A percentile compares a stretch with the other conserved stretches of the same genome.
Conservation (phyloP, 805 yeast genomes). For the Zygosaccharomyces siamensis region DNA sequence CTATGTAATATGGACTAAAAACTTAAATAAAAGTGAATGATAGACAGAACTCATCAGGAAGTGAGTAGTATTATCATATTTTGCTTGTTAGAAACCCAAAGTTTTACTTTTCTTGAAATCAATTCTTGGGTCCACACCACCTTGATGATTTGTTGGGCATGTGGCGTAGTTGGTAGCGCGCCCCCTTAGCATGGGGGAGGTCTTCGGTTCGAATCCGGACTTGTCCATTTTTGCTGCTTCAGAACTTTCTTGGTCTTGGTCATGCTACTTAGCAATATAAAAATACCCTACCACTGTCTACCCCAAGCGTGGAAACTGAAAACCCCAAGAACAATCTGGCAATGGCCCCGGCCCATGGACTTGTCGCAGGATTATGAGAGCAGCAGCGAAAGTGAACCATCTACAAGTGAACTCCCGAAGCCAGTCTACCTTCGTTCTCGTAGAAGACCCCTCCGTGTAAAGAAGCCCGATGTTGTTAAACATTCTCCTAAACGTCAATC, state of each 20-base stretch:
- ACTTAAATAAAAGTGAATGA: too few species aligned
- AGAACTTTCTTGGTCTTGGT: too few species aligned
- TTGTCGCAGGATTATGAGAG: slow-evolving; percentile 1
- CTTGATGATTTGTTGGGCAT: background rate
- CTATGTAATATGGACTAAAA: too few species aligned
- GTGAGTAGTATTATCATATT: too few species aligned
- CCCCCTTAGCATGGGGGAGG: slow-evolving; percentile 70
- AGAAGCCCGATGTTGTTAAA: background rate
- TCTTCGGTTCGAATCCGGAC: slow-evolving; percentile 73
- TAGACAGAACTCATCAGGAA: too few species aligned
- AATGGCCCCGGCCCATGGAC: background rate
- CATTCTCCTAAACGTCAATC: background rate
- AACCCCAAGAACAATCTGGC: background rate
- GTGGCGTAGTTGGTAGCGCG: slow-evolving; percentile 79
- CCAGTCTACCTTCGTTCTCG: slow-evolving; percentile 5
- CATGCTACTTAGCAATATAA: too few species aligned
- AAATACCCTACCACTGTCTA: too few species aligned
- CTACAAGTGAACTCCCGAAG: background rate
- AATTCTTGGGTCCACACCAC: too few species aligned
- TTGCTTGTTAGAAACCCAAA: too few species aligned
- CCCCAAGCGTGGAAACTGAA: too few species aligned
- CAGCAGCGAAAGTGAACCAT: slow-evolving; percentile 1
- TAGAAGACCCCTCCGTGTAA: background rate
- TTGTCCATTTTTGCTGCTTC: slow-evolving; percentile 45
- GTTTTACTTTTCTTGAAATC: too few species aligned